Base-by-base conservation (phyloP, 2,329 filamentous ascomycete genomes). In the Colletotrichum lupini region DNA sequence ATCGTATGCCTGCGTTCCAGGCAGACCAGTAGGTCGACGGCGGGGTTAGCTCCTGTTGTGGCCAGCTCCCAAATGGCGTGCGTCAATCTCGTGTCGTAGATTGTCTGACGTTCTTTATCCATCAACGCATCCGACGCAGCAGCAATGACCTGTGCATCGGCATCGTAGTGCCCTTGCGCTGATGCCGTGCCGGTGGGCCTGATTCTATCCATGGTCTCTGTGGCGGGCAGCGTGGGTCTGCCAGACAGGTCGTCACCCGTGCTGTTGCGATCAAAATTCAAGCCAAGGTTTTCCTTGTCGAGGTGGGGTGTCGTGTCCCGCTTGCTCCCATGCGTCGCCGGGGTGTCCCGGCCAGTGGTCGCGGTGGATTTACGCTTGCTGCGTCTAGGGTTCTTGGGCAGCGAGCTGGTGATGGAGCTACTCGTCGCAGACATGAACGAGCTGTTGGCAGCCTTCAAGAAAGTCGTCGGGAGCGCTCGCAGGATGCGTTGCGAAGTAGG, bases 51-150 rank as follows among this genome's bases (percentile, higher is more conserved):
- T 62, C 95, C 93, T 1, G 92, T 93, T 0, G 96, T 98, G 1
- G 97, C 95, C 22, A 97, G 88, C 73, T 96, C 93, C 97, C 97
- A 99, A 76, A 98, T 98, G 12, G 94, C 92, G 77, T 97, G 94
- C 0, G 97, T 98, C 16, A 99, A 89, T 3, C 95, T 92, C 67
- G 89, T 91, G 79, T 98, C 95, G 81, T 97, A 98, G 8, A 88
- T 90, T 71, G 88, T 86, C 79, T 94, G 92, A 7, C 94, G 90
- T 79, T 95, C 92, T 76, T 91, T 91, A 72, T 94, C 92, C 0
- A 90, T 90, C 52, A 92, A 83, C 8, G 90, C 89, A 64, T 91
- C 89, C 0, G 89, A 88, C 0, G 90, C 90, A 0, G 89, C 87
- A 0, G 87, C 86, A 30, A 90, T 78, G 16, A 86, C 81, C 3